Evolutionary conservation across 345 rosid genomes (phyloP), one percentile per base, ranked within the genome.

Genomic region (Heritiera littoralis): DNA sequence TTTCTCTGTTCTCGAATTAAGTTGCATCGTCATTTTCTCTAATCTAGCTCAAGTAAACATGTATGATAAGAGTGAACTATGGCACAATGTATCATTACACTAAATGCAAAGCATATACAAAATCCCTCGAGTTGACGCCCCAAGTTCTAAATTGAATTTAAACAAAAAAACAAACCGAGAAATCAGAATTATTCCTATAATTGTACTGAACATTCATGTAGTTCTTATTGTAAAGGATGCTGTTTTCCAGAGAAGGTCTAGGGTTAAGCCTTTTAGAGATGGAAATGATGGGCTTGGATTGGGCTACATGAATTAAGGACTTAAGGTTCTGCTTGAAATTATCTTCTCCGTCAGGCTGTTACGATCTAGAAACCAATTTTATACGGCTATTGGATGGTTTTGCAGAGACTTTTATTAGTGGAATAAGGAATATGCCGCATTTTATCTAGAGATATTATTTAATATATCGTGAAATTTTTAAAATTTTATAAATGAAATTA

Each of bases 161-260:
- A 38, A 32, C 43, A 64, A 32, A 32, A 5, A 5, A 2, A 32
- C 0, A 51, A 51, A 51, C 0, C 1, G 10, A 55, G 3, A 9
- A 23, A 61, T 38, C 7, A 6, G 20, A 68, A 45, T 18, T 38
- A 38, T 38, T 38, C 4, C 3, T 2, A 38, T 38, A 38, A 38
- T 38, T 38, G 41, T 45, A 69, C 74, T 69, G 56, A 46, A 46
- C 74, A 69, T 69, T 23, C 74, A 46, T 69, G 38, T 46, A 69
- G 18, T 2, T 69, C 9, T 46, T 23, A 23, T 20, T 15, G 38
- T 12, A 32, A 63, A 30, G 43, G 9, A 14, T 38, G 15, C 48
- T n/a, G 72, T 41, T 10, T 66, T 66, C 49, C 51, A 11, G 72
- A 43, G 48, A 45, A 35, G 38, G 38, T 35, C 38, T 35, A 41